A percentile compares a stretch with the other conserved stretches of the same genome.
These are phyloP conservation scores for Trichoderma sp. DNA, from an alignment of 2,329 filamentous ascomycete genomes.

Conservation along the genomic window DNA sequence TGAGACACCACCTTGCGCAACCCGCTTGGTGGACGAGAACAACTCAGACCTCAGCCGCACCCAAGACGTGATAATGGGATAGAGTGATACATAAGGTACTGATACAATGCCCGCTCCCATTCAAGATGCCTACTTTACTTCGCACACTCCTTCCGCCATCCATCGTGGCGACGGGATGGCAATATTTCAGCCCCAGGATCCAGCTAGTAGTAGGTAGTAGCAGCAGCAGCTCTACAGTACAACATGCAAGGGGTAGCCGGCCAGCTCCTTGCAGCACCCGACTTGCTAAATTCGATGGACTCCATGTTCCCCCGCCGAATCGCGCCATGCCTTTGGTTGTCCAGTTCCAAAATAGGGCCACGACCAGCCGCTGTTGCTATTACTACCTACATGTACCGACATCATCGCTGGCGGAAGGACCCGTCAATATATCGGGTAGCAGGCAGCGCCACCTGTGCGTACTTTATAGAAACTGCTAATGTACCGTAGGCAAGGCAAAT, in stretches of 20 bases:
- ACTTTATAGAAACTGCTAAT: too few relatives aligned
- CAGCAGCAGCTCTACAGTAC: background rate
- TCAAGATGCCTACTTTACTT: too few relatives aligned
- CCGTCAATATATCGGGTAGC: background rate
- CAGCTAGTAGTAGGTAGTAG: background rate
- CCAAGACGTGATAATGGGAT: background rate
- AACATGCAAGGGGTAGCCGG: background rate
- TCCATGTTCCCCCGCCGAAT: background rate
- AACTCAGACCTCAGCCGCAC: background rate
- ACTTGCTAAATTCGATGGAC: constrained; percentile 1
- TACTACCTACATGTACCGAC: background rate
- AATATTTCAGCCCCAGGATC: constrained; percentile 10
- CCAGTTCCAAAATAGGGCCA: constrained; percentile 17
- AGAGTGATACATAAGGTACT: too few relatives aligned
- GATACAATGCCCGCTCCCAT: too few relatives aligned
- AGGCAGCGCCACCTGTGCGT: too few relatives aligned
- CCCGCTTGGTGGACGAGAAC: too few relatives aligned
- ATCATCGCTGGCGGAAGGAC: background rate
- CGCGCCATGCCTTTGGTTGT: constrained; percentile 6
- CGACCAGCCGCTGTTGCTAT: too few relatives aligned
- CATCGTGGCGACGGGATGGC: background rate
- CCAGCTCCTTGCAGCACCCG: background rate
- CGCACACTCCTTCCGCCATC: too few relatives aligned
- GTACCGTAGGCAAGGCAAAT: too few relatives aligned
- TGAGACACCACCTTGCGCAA: background rate